These are phyloP conservation scores for Sordariomycetes sp. DNA, from an alignment of 2,329 filamentous ascomycete genomes.

Conservation along the genomic window DNA sequence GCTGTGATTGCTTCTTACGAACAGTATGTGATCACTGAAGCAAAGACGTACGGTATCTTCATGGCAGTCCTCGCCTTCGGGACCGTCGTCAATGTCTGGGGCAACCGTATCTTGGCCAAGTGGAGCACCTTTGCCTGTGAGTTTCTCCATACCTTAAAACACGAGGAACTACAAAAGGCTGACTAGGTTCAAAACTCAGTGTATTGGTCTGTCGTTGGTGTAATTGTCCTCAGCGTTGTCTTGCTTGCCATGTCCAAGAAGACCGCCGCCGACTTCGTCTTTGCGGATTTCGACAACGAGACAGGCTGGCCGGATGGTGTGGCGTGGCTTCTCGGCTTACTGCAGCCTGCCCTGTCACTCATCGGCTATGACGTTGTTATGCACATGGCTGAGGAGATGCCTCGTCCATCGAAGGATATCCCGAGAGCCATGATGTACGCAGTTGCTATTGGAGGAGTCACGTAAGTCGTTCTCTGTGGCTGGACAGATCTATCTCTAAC, in stretches of 20 bases:
- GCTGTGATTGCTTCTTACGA: too few relatives aligned
- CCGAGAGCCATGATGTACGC: conserved; percentile 33
- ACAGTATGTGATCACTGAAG: too few relatives aligned
- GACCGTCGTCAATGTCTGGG: too few relatives aligned
- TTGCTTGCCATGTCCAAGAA: conserved; percentile 23
- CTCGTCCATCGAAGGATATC: conserved; percentile 25
- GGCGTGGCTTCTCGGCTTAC: conserved; percentile 35
- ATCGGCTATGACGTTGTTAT: conserved; percentile 34
- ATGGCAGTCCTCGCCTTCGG: too few relatives aligned
- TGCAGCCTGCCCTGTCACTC: conserved; percentile 26
- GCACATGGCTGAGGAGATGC: conserved; percentile 39
- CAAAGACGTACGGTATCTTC: too few relatives aligned
- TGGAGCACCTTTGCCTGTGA: too few relatives aligned
- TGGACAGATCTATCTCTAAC: conserved; percentile 26
- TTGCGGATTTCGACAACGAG: conserved; percentile 32
- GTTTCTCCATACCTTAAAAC: too few relatives aligned
- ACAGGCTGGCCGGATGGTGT: conserved; percentile 36
- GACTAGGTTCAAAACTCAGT: conserved; percentile 43
- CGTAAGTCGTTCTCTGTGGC: conserved; percentile 20
- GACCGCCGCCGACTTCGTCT: conserved; percentile 30
- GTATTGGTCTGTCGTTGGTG: conserved; percentile 30
- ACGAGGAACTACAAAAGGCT: conserved; percentile 34
- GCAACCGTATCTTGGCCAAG: too few relatives aligned
- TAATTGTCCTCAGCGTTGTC: conserved; percentile 32
- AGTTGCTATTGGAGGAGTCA: conserved; percentile 30